phyloP scores from a whole-genome alignment of 768 basidiomycete species.

The Agrocybe praecox region DNA sequence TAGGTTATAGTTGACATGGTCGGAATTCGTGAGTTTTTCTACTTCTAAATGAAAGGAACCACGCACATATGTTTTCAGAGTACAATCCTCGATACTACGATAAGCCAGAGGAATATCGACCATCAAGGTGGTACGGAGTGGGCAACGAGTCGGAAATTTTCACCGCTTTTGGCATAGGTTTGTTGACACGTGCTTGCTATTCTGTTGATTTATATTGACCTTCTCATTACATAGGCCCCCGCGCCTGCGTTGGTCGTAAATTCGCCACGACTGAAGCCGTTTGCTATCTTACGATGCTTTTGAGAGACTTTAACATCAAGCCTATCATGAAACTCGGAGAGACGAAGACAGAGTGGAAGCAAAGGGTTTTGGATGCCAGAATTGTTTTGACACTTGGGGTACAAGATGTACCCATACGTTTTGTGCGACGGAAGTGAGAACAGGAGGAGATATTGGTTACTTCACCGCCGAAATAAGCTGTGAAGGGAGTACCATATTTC shows the following conservation, averaged over 20 bases:
- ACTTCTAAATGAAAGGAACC: neutral
- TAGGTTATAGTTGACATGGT: constrained; percentile 49
- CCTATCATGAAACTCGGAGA: constrained; percentile 39
- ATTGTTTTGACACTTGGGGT: constrained; percentile 36
- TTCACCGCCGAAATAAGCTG: no score
- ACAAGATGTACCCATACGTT: constrained; percentile 31
- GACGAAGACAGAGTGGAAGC: constrained; percentile 37
- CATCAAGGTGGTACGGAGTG: constrained; percentile 51
- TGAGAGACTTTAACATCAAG: constrained; percentile 54
- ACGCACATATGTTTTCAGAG: no score
- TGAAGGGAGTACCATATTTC: no score
- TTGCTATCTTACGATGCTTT: constrained; percentile 49
- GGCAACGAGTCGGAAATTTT: constrained; percentile 43
- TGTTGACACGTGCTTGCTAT: no score
- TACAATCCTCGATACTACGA: constrained; percentile 53
- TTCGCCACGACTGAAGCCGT: constrained; percentile 56
- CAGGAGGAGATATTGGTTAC: no score
- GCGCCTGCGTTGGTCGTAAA: constrained; percentile 53
- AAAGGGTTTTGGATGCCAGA: constrained; percentile 36
- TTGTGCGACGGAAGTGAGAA: constrained; percentile 28
- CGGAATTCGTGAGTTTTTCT: constrained; percentile 45
- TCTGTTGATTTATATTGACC: no score
- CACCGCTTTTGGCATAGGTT: constrained; percentile 50
- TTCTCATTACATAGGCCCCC: constrained; percentile 9
- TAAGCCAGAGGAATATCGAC: constrained; percentile 48